A percentile compares a stretch with the other conserved stretches of the same genome.
Conservation (phyloP, 2,329 filamentous ascomycete species). For the Talaromyces albobiverticillius region DNA sequence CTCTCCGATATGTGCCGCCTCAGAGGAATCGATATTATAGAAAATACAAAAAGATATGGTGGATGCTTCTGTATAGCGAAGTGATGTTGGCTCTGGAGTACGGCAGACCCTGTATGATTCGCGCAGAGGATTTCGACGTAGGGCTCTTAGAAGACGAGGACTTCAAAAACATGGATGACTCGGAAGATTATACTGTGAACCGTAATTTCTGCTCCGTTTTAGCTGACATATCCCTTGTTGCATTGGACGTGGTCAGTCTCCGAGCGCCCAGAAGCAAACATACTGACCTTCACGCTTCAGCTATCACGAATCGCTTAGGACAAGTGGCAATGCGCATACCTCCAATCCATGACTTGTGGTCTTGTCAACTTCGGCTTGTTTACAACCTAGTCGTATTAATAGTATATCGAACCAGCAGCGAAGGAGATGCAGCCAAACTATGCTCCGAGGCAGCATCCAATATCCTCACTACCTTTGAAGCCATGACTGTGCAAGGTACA, state of each 20-base stretch:
- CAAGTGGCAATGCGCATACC: not conserved
- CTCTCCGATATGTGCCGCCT: not conserved
- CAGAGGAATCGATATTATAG: not conserved
- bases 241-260: not conserved
- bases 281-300: not conserved
- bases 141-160: not conserved
- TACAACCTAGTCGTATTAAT: conserved; percentile 5
- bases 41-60: conserved; percentile 9
- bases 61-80: conserved; percentile 9
- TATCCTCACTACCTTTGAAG: conserved; percentile 2
- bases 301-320: not conserved
- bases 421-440: not conserved
- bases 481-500: not conserved
- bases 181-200: not conserved
- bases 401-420: not conserved
- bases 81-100: conserved; percentile 6
- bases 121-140: not conserved
- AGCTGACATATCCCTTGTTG: not conserved
- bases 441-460: conserved; percentile 5
- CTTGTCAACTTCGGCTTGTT: conserved; percentile 1
- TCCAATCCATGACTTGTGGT: conserved; percentile 1
- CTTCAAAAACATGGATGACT: conserved; percentile 4
- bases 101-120: conserved; percentile 9
- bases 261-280: not conserved
- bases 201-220: not conserved